Base-by-base conservation (phyloP, 768 basidiomycete species). In the Boletus edulis region DNA sequence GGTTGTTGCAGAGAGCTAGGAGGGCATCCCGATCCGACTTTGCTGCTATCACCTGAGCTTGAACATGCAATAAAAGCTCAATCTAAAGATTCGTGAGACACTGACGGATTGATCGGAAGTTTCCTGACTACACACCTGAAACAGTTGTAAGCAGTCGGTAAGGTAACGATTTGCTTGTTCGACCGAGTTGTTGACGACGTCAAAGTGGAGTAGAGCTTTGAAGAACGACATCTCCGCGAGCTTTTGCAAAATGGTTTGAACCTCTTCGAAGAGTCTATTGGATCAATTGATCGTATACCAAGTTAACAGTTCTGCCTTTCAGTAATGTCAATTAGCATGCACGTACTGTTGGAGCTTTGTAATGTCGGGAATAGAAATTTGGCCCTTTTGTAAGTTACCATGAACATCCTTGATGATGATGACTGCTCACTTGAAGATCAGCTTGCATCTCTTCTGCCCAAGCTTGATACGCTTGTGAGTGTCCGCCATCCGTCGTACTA, bases 141-240 rank as follows among this genome's bases (percentile, higher is more conserved):
- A 57, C 15, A 51, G 27, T 0, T 52, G 34, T 15, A 38, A 37
- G 34, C 56, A 57, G 4, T 52, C 51, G n/a, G 17, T 5, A 17
- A 57, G 38, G 17, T 18, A 35, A 7, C 5, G 38, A 12, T 49
- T 35, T 7, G 56, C 56, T 8, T 7, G 39, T 4, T 44, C 42
- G 7, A 57, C 44, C 8, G 8, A 18, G n/a, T 29, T 29, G 34
- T 49, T 49, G 42, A 57, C 24, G 4, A 45, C 51, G 7, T 49
- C 56, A 20, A 45, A 52, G 31, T 37, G 46, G 5, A 52, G 51
- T 2, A 52, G 29, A 2, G 56, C 56, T 49, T 52, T 52, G 37
- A 52, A 40, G 51, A 52, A 52, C 14, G 56, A 49, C 42, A 57
- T 38, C 7, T 27, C 18, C 2, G 56, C 56, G 20, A 48, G 42